A percentile compares a stretch with the other conserved stretches of the same genome.
Evolutionary conservation across 2,329 filamentous ascomycete species (phyloP).

Genomic region (Alternaria sp.): DNA sequence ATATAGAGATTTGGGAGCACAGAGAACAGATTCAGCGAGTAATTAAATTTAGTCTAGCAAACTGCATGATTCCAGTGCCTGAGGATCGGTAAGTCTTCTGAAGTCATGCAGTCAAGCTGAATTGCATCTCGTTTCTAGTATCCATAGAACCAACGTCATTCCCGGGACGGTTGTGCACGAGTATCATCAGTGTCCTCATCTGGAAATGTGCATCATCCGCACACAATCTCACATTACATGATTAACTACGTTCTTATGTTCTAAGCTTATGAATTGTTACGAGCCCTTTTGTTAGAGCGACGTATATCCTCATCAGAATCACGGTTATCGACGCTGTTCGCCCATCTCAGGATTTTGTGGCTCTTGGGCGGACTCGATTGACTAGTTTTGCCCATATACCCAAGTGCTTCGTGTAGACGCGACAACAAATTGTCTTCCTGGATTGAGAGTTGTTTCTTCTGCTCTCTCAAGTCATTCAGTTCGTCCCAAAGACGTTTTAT

Average conservation of each 20-base stretch:
- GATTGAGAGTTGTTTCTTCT: background rate
- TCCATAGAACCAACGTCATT: background rate
- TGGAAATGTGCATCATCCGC: background rate
- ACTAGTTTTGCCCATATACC: background rate
- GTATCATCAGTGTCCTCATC: background rate
- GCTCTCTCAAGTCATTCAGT: background rate
- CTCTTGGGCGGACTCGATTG: background rate
- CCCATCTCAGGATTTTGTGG: background rate
- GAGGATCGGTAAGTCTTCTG: background rate
- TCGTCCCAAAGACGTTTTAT: background rate
- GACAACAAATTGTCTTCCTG: background rate
- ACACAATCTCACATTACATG: no score
- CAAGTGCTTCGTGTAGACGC: background rate
- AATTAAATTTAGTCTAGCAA: background rate
- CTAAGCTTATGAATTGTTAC: background rate
- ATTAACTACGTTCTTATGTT: background rate
- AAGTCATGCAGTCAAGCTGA: background rate
- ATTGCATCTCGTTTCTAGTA: background rate
- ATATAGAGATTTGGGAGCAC: background rate
- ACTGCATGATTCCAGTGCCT: background rate
- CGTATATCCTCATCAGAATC: background rate
- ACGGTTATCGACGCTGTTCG: background rate
- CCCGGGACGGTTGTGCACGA: background rate
- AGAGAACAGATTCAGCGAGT: background rate
- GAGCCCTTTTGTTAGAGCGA: constrained; percentile 2